These are phyloP conservation scores for Tricholoma terreum DNA, from an alignment of 768 basidiomycete genomes.

Conservation along the genomic window DNA sequence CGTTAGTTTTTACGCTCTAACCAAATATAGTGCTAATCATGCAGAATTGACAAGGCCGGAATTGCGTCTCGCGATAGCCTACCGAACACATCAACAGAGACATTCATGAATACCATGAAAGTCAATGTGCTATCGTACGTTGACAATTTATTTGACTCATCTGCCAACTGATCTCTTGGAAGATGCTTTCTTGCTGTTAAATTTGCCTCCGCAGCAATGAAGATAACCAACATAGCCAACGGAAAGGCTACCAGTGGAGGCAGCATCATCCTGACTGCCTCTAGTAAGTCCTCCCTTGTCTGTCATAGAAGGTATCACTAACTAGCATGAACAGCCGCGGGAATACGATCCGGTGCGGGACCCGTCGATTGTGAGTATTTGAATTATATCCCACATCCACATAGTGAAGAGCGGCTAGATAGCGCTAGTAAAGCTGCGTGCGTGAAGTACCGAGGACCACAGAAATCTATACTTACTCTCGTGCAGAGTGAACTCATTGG, in stretches of 20 bases:
- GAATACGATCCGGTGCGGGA: constrained; percentile 79
- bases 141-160: neutral
- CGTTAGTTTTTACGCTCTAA: constrained; percentile 14
- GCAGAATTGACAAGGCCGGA: constrained; percentile 53
- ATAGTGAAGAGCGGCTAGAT: constrained; percentile 41
- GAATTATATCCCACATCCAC: neutral
- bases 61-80: constrained; percentile 45
- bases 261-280: constrained; percentile 87
- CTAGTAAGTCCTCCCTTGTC: constrained; percentile 44
- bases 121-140: constrained; percentile 65
- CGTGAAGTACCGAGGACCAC: constrained; percentile 25
- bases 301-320: neutral
- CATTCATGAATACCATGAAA: constrained; percentile 73
- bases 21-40: neutral
- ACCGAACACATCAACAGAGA: constrained; percentile 53
- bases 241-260: constrained; percentile 72
- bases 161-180: neutral
- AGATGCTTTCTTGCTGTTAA: constrained; percentile 92
- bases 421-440: constrained; percentile 94
- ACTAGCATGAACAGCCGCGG: constrained; percentile 55
- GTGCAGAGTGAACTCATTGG: constrained; percentile 83
- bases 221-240: constrained; percentile 55
- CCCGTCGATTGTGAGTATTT: constrained; percentile 67
- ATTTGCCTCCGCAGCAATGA: constrained; percentile 81
- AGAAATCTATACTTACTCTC: neutral